Conservation (phyloP, 2,329 filamentous ascomycete species). For the Aspergillus pseudoviridinutans region DNA sequence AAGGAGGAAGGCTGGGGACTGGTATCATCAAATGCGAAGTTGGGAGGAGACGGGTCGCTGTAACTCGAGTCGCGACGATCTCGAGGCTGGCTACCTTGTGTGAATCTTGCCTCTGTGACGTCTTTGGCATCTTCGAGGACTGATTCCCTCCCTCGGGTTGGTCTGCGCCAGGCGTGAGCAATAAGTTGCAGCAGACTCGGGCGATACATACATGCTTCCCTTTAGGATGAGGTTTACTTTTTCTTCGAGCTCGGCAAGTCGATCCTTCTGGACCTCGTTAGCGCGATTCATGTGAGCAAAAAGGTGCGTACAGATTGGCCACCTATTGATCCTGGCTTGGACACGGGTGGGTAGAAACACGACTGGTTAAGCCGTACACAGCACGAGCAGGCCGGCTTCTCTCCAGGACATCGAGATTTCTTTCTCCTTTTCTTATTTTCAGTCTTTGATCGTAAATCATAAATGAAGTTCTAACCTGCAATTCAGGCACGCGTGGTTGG, state of each 20-base stretch:
- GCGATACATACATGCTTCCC: slow-evolving; percentile 18
- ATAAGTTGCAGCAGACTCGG: too few relatives aligned
- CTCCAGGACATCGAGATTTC: slow-evolving; percentile 51
- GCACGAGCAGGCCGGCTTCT: slow-evolving; percentile 51
- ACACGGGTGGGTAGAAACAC: slow-evolving; percentile 43
- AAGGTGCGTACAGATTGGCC: slow-evolving; percentile 42
- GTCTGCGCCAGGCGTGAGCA: neutral
- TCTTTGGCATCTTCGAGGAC: slow-evolving; percentile 7
- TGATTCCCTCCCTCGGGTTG: neutral
- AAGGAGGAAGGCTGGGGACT: slow-evolving; percentile 19
- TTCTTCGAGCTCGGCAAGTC: slow-evolving; percentile 50
- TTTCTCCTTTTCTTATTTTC: slow-evolving; percentile 36
- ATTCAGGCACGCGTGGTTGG: slow-evolving; percentile 39
- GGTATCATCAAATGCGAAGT: slow-evolving; percentile 22
- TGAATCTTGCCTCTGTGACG: slow-evolving; percentile 12
- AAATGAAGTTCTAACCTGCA: slow-evolving; percentile 42
- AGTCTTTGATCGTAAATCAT: neutral
- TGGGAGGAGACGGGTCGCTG: slow-evolving; percentile 18
- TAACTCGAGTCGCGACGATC: slow-evolving; percentile 16
- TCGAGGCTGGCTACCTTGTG: slow-evolving; percentile 11
- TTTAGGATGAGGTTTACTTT: slow-evolving; percentile 50
- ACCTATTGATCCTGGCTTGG: slow-evolving; percentile 33
- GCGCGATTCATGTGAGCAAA: neutral
- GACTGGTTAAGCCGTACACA: slow-evolving; percentile 48
- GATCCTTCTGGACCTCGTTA: slow-evolving; percentile 42